Percentiles rank a stretch among this genome's conserved stretches.
Conservation (phyloP, 2,329 filamentous ascomycete species). For the Plenodomus biglobosus region DNA sequence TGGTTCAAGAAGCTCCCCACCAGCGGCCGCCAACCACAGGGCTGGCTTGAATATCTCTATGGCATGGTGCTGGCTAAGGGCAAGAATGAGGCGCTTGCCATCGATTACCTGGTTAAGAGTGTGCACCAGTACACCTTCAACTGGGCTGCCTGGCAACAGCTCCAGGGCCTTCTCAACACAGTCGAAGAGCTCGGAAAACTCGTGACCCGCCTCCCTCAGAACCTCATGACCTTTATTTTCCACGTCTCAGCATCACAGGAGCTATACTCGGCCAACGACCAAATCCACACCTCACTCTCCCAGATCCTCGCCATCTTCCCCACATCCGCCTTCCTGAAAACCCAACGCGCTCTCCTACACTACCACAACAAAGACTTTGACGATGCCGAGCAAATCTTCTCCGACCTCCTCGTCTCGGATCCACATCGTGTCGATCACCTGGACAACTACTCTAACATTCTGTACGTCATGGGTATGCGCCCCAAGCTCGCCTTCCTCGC, state of each 20-base stretch:
- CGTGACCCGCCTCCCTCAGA: constrained; percentile 73
- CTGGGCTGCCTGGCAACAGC: constrained; percentile 95
- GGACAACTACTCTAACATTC: constrained; percentile 95
- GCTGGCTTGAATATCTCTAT: constrained; percentile 94
- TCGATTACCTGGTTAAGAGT: constrained; percentile 83
- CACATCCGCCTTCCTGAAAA: constrained; percentile 82
- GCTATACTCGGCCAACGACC: constrained; percentile 80
- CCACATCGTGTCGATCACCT: constrained; percentile 79
- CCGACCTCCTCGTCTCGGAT: constrained; percentile 68
- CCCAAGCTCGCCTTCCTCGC: constrained; percentile 92
- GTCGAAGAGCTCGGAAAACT: constrained; percentile 81
- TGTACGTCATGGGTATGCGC: constrained; percentile 86
- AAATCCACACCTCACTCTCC: constrained; percentile 72
- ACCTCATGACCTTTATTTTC: constrained; percentile 93
- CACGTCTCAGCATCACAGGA: constrained; percentile 88
- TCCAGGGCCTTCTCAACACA: constrained; percentile 76
- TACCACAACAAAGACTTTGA: constrained; percentile 86
- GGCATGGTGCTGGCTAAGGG: constrained; percentile 87
- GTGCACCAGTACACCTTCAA: constrained; percentile 92
- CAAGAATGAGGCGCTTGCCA: constrained; percentile 83
- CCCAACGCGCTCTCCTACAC: constrained; percentile 81
- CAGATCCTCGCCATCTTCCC: constrained; percentile 85
- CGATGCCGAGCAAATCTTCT: constrained; percentile 63
- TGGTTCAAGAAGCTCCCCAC: constrained; percentile 70
- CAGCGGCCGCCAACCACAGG: constrained; percentile 69